phyloP scores from a whole-genome alignment of 164 flowering plant genomes.

The Taxillus chinensis region DNA sequence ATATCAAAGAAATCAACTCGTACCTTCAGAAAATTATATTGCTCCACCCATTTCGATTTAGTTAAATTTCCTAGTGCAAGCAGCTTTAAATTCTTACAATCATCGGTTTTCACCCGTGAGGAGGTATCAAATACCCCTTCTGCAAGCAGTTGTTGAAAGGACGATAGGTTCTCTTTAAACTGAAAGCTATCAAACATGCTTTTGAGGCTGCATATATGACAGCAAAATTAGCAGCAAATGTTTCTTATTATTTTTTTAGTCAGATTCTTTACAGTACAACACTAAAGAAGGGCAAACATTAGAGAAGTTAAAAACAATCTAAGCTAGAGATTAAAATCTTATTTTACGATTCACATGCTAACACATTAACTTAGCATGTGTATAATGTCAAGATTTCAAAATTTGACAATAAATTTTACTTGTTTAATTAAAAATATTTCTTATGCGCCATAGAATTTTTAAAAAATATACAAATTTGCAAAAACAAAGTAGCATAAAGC shows the following conservation, averaged over 20 bases:
- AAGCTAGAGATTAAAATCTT: too few species aligned
- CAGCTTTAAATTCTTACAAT: slow-evolving; percentile 50
- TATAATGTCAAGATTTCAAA: too few species aligned
- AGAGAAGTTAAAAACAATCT: too few species aligned
- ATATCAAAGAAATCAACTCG: slow-evolving; percentile 8
- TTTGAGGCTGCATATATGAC: slow-evolving; percentile 47
- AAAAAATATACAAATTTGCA: too few species aligned
- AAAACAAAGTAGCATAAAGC: too few species aligned
- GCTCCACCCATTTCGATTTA: slow-evolving; percentile 74
- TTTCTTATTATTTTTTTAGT: too few species aligned
- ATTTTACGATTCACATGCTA: too few species aligned
- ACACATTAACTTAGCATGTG: too few species aligned
- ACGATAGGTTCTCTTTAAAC: slow-evolving; percentile 54
- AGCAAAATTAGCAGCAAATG: background rate
- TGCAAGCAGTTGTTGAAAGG: slow-evolving; percentile 61
- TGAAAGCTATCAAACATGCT: slow-evolving; percentile 64
- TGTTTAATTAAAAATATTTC: too few species aligned
- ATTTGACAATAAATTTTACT: too few species aligned
- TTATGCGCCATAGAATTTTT: too few species aligned
- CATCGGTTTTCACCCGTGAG: slow-evolving; percentile 38
- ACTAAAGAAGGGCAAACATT: background rate
- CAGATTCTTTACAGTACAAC: background rate
- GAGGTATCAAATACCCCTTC: slow-evolving; percentile 71
- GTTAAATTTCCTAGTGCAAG: slow-evolving; percentile 40
- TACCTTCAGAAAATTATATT: slow-evolving; percentile 60